These are phyloP conservation scores for Loxodes magnus DNA, from an alignment of 73 alveolate species.

Conservation along the genomic window DNA sequence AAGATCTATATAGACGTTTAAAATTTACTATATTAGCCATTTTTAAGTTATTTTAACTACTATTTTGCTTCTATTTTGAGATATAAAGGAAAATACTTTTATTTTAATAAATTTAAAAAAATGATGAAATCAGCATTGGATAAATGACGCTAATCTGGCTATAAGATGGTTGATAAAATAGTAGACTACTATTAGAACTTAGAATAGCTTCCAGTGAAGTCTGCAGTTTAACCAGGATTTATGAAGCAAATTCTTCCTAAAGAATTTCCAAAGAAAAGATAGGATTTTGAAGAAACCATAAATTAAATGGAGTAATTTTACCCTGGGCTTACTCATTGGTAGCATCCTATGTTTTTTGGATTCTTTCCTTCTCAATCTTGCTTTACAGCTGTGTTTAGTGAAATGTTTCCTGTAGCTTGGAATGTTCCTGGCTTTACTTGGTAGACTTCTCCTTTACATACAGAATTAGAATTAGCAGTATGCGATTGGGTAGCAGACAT, in stretches of 20 bases:
- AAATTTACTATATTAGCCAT: too few relatives aligned
- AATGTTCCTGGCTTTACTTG: conserved; percentile 5
- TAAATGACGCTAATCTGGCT: too few relatives aligned
- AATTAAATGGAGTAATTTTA: background rate
- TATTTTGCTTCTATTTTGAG: too few relatives aligned
- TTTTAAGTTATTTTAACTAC: too few relatives aligned
- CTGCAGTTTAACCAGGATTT: background rate
- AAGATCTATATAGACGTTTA: too few relatives aligned
- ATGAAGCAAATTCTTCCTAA: background rate
- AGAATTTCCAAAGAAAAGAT: background rate
- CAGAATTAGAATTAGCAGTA: conserved; percentile 5
- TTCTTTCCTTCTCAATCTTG: conserved; percentile 15
- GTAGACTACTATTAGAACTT: background rate
- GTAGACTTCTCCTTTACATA: conserved; percentile 5
- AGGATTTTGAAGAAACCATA: background rate
- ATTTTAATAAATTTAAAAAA: too few relatives aligned
- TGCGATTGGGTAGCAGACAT: conserved; percentile 10
- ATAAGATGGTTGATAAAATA: background rate
- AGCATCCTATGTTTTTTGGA: conserved; percentile 17
- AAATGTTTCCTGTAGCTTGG: conserved; percentile 1
- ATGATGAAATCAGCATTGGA: too few relatives aligned
- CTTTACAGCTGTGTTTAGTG: conserved; percentile 8
- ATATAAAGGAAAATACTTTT: too few relatives aligned
- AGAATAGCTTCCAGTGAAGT: background rate
- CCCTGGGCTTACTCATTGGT: conserved; percentile 15